Percentiles rank a stretch among this genome's conserved stretches.
Conservation (phyloP, 371 early-diverging fungal species). For the Umbelopsis sp. region DNA sequence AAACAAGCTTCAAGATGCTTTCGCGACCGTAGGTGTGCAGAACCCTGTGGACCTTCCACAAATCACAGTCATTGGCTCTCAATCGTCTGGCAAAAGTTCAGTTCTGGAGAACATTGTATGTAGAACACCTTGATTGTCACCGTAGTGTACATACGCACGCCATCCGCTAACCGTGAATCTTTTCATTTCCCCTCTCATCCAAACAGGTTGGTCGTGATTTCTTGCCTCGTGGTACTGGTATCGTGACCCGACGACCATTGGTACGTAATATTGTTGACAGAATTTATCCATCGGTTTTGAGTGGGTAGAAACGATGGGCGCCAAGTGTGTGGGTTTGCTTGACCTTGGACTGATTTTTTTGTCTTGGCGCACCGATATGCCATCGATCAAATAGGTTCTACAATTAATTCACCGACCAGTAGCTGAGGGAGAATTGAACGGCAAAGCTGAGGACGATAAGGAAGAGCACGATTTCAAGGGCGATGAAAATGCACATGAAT, state of each 20-base stretch:
- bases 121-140: background rate
- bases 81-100: constrained; percentile 98
- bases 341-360: background rate
- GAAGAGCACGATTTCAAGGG: constrained; percentile 22
- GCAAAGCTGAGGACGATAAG: constrained; percentile 35
- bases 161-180: background rate
- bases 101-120: constrained; percentile 96
- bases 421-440: constrained; percentile 29
- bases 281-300: no score
- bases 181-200: background rate
- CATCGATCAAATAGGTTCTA: constrained; percentile 63
- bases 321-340: background rate
- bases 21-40: constrained; percentile 93
- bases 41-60: constrained; percentile 99
- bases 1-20: constrained; percentile 97
- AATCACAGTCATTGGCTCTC: constrained; percentile 98
- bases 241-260: constrained; percentile 94
- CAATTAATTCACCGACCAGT: constrained; percentile 94
- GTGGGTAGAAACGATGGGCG: background rate
- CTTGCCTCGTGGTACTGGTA: constrained; percentile 96
- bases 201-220: constrained; percentile 88
- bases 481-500: constrained; percentile 78
- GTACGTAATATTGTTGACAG: constrained; percentile 41
- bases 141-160: background rate
- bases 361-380: background rate